Base-by-base conservation (phyloP, 2,329 filamentous ascomycete genomes). In the Ascochyta viciae-villosae region DNA sequence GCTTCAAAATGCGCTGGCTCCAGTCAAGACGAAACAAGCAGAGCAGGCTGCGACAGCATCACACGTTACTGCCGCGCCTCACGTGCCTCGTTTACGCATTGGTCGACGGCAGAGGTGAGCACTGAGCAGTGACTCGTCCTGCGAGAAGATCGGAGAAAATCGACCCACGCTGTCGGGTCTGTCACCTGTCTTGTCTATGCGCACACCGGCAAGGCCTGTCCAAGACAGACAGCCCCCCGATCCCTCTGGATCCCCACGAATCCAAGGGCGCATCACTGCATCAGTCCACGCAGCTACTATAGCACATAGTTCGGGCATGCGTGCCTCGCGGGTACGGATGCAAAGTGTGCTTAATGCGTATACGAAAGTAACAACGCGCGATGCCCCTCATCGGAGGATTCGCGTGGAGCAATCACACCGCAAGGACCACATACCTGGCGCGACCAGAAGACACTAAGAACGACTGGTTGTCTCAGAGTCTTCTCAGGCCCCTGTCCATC, bases 361-460 rank as follows among this genome's bases (percentile, higher is more conserved):
- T 46, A 49, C 54, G 42, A 64, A 56, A 53, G 50, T 39, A 53
- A 45, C 51, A 54, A 55, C 50, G 50, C 57, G 61, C 60, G 57
- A 54, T 57, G 50, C 50, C 53, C 47, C 42, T 56, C 63, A 60
- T 69, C 71, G 68, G 68, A 72, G 64, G 50, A 68, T 72, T 70
- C 57, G 42, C 43, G 38, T 61, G 60, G 61, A 63, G 59, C 66
- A 69, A 72, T 67, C 65, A 72, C 44, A 62, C 46, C 41, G 57
- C 57, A 51, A 60, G 68, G 62, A 58, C 58, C 46, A 45, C 34
- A 57, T 31, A 55, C 63, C 58, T 60, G 50, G 64, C 61, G 57
- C 58, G 58, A 58, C 63, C 63, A 67, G 68, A 66, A 68, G 66
- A 60, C 70, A 67, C 71, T 74, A 73, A 71, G 67, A 70, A 71